Evolutionary conservation across 441 rosid species (phyloP), one percentile per base, ranked within the genome.

Genomic region (Macaranga tanarius): DNA sequence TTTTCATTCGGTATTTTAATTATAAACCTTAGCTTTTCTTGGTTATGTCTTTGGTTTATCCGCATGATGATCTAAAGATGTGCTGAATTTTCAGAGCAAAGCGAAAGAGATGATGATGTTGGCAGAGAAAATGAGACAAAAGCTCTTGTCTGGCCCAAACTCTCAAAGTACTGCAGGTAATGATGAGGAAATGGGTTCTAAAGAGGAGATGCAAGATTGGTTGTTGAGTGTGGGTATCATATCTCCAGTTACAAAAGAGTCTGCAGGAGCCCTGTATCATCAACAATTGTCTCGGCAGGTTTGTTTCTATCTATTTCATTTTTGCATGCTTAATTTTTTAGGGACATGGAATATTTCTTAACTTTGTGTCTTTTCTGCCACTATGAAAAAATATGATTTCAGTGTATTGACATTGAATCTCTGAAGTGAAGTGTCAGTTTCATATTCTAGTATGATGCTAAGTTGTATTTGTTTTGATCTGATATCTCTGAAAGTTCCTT

Each of bases 201-300:
- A 88, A 81, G 94, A 93, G 81, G 99, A 92, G 79, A 89, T 92
- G 79, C 99, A 95, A 76, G 96, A 92, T 65, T 90, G 91, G 93
- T 78, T 95, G 87, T 76, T 92, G 86, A 95, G 99, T 70, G 91
- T 95, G 78, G 99, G 99, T 84, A 91, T 92, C 80, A 81, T 91
- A 79, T 95, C 97, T 31, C 99, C 99, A 0, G 99, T 92, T 57
- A 95, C 99, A 50, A 91, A 91, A 75, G 97, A 90, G 75, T 87
- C 99, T 71, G 99, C 99, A 0, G 97, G 99, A 38, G 99, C 96
- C 16, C 79, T 92, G 75, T 92, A 95, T 75, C 97, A 92, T 73
- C 97, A 95, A 77, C 96, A 92, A 63, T 73, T 92, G 76, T 87
- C 97, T 7, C 91, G 97, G 74, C 97, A 92, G 97, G 99, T 92